A percentile compares a stretch with the other conserved stretches of the same genome.
phyloP scores from a whole-genome alignment of 805 yeast genomes.

The Yarrowia yakushimensis region DNA sequence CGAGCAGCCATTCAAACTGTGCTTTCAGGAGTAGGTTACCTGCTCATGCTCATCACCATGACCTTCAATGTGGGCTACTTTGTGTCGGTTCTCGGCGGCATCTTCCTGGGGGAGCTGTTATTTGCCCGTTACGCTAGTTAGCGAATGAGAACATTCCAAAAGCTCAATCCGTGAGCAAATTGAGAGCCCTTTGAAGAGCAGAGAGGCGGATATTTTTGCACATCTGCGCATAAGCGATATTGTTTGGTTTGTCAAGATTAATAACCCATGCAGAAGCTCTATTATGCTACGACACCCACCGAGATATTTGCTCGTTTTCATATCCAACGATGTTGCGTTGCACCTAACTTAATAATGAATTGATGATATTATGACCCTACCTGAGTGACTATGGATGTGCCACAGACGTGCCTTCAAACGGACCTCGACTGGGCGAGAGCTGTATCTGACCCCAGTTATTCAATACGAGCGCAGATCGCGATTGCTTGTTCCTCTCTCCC shows the following conservation, averaged over 20 bases:
- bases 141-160: no score
- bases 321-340: background rate
- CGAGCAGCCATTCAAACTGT: constrained; percentile 27
- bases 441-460: background rate
- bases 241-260: background rate
- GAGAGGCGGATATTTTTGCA: background rate
- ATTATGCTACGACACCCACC: background rate
- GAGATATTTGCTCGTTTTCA: constrained; percentile 1
- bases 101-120: constrained; percentile 34
- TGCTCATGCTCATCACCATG: constrained; percentile 36
- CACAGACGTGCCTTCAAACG: background rate
- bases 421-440: no score
- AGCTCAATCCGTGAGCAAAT: background rate
- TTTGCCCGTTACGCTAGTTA: constrained; percentile 32
- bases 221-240: background rate
- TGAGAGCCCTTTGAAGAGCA: background rate
- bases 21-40: constrained; percentile 31
- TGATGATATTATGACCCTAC: background rate
- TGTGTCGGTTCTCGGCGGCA: constrained; percentile 33
- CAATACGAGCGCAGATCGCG: background rate
- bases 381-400: background rate
- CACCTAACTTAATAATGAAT: constrained; percentile 7
- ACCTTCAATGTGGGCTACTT: constrained; percentile 36
- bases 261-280: background rate
- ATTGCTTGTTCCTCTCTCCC: background rate